Evolutionary conservation across 352 stramenopile species (phyloP), one percentile per base, ranked within the genome.

Genomic region (Plasmopara muralis): DNA sequence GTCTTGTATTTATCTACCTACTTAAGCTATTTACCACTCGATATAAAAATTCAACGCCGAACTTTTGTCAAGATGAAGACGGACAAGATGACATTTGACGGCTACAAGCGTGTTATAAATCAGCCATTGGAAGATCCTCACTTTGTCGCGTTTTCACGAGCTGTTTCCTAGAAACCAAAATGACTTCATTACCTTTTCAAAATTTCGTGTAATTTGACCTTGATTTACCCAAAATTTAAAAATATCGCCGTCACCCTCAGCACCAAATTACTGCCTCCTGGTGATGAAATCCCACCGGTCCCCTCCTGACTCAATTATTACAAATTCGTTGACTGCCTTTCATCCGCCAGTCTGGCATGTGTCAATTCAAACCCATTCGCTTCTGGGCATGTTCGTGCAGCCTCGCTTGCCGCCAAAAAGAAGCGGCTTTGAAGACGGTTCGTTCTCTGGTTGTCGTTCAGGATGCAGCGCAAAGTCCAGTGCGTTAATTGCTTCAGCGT

Each of bases 51-150:
- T 43, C 75, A 89, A 66, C 77, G 75, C 33, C 73, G 87, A 56
- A 64, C 77, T 12, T 79, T 92, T 30, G 77, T 74, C 2, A 73
- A 89, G 50, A 85, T 86, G 72, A 86, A 85, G 49, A 82, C 68
- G 38, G 78, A 89, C 51, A 87, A 81, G 29, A 50, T 50, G 18
- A 65, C 72, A 4, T 88, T 89, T 53, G 64, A 86, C 33, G 79
- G 79, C 37, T 93, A 72, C 50, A 59, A 64, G 9, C 73, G 79
- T 31, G 74, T 88, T 13, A 40, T 43, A 4, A 45, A 20, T 0
- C 70, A 90, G 39, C 57, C 66, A 2, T 63, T 88, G 2, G 74
- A 92, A 64, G 69, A 88, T 46, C 75, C 81, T 6, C 70, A 78
- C 6, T 89, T 85, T 15, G 70, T 69, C 4, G 77, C 81, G 0